A percentile compares a stretch with the other conserved stretches of the same genome.
Evolutionary conservation across 352 stramenopile species (phyloP).

Genomic region (Phytophthora kernoviae): DNA sequence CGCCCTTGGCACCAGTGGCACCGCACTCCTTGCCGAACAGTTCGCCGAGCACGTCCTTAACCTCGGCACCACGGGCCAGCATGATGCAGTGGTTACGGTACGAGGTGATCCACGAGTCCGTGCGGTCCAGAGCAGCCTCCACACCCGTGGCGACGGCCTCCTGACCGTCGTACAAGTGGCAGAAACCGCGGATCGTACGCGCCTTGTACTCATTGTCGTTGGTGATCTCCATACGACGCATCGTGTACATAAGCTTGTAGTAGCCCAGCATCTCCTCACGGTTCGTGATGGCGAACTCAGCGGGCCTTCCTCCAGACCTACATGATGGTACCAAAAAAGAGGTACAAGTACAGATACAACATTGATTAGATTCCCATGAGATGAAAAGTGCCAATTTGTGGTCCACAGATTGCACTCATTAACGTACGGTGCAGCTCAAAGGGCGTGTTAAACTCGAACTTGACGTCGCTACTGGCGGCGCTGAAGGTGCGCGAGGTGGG

Average conservation of each 20-base stretch:
- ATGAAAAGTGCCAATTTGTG: not conserved
- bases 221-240: conserved; percentile 99
- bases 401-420: not conserved
- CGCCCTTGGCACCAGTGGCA: conserved; percentile 95
- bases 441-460: conserved; percentile 68
- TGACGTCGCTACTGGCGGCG: conserved; percentile 61
- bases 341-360: no score
- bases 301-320: conserved; percentile 74
- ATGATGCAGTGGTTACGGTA: conserved; percentile 99
- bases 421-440: conserved; percentile 85
- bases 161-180: conserved; percentile 99
- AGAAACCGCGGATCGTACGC: conserved; percentile 98
- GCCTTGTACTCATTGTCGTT: conserved; percentile 99
- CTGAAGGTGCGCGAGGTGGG: conserved; percentile 63
- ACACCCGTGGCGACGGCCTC: conserved; percentile 99
- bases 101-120: conserved; percentile 99
- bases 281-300: conserved; percentile 75
- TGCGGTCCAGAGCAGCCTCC: conserved; percentile 92
- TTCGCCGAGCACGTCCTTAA: conserved; percentile 95
- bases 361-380: conserved; percentile 12
- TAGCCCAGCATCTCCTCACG: conserved; percentile 97
- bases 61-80: conserved; percentile 93
- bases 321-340: conserved; percentile 2
- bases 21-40: conserved; percentile 95
- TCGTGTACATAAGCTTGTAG: conserved; percentile 99